Conservation (phyloP, 352 stramenopile genomes). For the Pilasporangium apinafurcum region DNA sequence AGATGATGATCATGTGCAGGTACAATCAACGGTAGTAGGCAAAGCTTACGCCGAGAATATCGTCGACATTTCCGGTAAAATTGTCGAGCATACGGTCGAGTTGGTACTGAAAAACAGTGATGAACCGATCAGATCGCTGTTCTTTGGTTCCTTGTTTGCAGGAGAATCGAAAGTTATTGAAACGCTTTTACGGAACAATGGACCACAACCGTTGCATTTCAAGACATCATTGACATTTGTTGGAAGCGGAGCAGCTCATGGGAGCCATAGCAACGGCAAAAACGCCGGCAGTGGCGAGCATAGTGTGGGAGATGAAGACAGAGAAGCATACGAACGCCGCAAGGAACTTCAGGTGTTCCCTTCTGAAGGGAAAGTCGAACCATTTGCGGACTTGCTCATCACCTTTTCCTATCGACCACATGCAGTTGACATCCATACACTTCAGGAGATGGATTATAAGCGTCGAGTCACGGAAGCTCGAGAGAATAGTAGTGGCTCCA, state of each 20-base stretch:
- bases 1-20: background rate
- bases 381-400: constrained; percentile 35
- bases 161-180: constrained; percentile 52
- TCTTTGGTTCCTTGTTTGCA: constrained; percentile 69
- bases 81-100: constrained; percentile 86
- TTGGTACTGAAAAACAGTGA: constrained; percentile 46
- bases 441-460: constrained; percentile 19
- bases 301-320: constrained; percentile 34
- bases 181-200: constrained; percentile 74
- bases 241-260: background rate
- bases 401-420: constrained; percentile 48
- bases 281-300: background rate
- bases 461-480: constrained; percentile 1
- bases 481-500: constrained; percentile 11
- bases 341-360: constrained; percentile 66
- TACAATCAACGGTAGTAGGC: background rate
- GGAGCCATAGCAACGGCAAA: too few species aligned
- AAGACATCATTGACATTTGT: constrained; percentile 49
- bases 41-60: constrained; percentile 40
- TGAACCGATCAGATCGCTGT: constrained; percentile 38
- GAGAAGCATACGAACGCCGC: constrained; percentile 53
- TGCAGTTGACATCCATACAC: constrained; percentile 19
- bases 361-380: constrained; percentile 49
- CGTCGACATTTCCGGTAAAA: constrained; percentile 68
- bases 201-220: constrained; percentile 56